Percentiles rank a stretch among this genome's conserved stretches.
Conservation (phyloP, 2,329 filamentous ascomycete genomes). For the Clonostachys rhizophaga region DNA sequence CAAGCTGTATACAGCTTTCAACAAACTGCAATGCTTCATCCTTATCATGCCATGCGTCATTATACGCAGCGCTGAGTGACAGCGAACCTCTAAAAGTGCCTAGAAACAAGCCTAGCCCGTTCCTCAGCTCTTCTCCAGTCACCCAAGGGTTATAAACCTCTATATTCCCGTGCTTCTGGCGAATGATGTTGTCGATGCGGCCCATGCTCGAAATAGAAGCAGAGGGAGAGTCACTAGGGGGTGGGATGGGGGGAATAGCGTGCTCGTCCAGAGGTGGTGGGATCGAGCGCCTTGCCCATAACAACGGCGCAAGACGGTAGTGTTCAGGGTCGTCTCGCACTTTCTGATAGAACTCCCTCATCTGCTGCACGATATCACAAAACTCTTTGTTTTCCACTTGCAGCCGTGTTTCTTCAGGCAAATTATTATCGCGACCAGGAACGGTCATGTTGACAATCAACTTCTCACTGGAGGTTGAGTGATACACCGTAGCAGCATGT, state of each 20-base stretch:
- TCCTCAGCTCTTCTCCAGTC: conserved; percentile 36
- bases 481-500: conserved; percentile 20
- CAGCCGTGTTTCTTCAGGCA: background rate
- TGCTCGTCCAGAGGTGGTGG: conserved; percentile 4
- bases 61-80: conserved; percentile 31
- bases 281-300: conserved; percentile 11
- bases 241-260: conserved; percentile 11
- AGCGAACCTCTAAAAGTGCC: conserved; percentile 28
- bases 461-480: conserved; percentile 18
- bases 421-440: background rate
- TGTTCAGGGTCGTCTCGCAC: conserved; percentile 21
- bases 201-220: conserved; percentile 28
- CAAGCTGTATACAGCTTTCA: conserved; percentile 8
- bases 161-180: conserved; percentile 15
- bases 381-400: conserved; percentile 11
- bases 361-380: conserved; percentile 9
- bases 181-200: conserved; percentile 23
- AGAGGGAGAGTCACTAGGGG: conserved; percentile 13
- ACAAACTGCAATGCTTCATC: conserved; percentile 11
- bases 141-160: conserved; percentile 31
- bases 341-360: conserved; percentile 17
- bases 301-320: conserved; percentile 12
- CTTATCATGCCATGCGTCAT: conserved; percentile 32
- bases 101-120: conserved; percentile 28
- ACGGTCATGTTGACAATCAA: conserved; percentile 17